A percentile compares a stretch with the other conserved stretches of the same genome.
Evolutionary conservation across 2,329 filamentous ascomycete genomes (phyloP).

Genomic region (Clarireedia monteithiana): DNA sequence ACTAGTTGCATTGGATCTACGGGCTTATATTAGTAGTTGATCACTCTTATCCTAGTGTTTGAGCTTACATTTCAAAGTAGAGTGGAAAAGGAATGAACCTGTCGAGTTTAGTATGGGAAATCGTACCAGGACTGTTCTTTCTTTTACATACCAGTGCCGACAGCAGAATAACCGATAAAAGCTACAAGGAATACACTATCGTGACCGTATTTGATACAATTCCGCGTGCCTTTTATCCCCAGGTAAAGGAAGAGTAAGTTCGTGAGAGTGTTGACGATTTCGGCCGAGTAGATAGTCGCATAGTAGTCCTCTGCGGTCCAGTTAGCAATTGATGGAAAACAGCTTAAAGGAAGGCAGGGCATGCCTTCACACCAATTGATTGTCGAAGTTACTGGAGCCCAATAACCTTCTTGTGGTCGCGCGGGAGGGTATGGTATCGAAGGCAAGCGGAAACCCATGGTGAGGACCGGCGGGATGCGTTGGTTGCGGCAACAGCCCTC

Average conservation of each 20-base stretch:
- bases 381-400: constrained; percentile 29
- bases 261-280: constrained; percentile 73
- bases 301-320: constrained; percentile 56
- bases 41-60: background rate
- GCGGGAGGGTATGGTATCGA: constrained; percentile 29
- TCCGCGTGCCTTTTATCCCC: constrained; percentile 65
- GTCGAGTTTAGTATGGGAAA: background rate
- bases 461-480: background rate
- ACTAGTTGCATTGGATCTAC: constrained; percentile 63
- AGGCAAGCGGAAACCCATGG: constrained; percentile 22
- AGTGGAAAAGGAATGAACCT: constrained; percentile 32
- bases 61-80: constrained; percentile 33
- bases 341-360: constrained; percentile 27
- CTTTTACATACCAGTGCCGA: constrained; percentile 28
- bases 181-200: constrained; percentile 67
- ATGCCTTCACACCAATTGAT: constrained; percentile 70
- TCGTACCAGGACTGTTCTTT: background rate
- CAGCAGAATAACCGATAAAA: constrained; percentile 37
- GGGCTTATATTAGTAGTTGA: background rate
- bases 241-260: constrained; percentile 77
- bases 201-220: constrained; percentile 65
- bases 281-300: constrained; percentile 66
- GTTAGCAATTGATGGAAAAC: background rate
- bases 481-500: background rate
- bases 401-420: constrained; percentile 26